phyloP scores from a whole-genome alignment of 768 basidiomycete species.

The Lyophyllum atratum region DNA sequence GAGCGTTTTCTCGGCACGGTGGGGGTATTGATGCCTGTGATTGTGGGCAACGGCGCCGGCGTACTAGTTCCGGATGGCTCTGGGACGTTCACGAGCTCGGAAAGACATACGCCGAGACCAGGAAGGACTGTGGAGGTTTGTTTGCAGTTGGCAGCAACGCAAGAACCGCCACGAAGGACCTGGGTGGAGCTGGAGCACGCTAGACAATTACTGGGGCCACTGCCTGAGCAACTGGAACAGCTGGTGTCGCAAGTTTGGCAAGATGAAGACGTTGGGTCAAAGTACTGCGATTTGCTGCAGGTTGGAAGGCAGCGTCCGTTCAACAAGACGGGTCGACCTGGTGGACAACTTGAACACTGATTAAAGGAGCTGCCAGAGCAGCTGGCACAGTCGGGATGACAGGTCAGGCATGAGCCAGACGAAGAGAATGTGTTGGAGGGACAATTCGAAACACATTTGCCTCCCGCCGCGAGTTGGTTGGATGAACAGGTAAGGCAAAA shows the following conservation, averaged over 20 bases:
- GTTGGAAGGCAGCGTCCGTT: constrained; percentile 78
- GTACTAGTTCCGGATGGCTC: constrained; percentile 48
- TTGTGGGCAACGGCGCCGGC: constrained; percentile 47
- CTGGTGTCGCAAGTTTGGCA: constrained; percentile 71
- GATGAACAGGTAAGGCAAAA: constrained; percentile 76
- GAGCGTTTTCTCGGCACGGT: constrained; percentile 32
- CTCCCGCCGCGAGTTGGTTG: constrained; percentile 65
- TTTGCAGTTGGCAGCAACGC: constrained; percentile 62
- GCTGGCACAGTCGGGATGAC: constrained; percentile 81
- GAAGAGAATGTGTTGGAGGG: constrained; percentile 70
- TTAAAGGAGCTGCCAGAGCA: constrained; percentile 74
- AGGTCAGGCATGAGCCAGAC: constrained; percentile 64
- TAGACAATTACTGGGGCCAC: constrained; percentile 55
- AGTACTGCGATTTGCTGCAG: constrained; percentile 69
- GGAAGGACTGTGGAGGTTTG: constrained; percentile 56
- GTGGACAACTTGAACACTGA: constrained; percentile 73
- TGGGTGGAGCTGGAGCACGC: constrained; percentile 52
- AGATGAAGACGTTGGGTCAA: constrained; percentile 59
- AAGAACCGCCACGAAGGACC: constrained; percentile 49
- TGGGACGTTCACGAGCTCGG: constrained; percentile 62
- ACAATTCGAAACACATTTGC: constrained; percentile 73
- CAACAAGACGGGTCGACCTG: constrained; percentile 67
- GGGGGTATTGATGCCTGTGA: constrained; percentile 59
- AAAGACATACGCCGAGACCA: constrained; percentile 78
- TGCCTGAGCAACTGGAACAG: constrained; percentile 63